Base-by-base conservation (phyloP, 306 rosid genomes). In the Prosopis cineraria region DNA sequence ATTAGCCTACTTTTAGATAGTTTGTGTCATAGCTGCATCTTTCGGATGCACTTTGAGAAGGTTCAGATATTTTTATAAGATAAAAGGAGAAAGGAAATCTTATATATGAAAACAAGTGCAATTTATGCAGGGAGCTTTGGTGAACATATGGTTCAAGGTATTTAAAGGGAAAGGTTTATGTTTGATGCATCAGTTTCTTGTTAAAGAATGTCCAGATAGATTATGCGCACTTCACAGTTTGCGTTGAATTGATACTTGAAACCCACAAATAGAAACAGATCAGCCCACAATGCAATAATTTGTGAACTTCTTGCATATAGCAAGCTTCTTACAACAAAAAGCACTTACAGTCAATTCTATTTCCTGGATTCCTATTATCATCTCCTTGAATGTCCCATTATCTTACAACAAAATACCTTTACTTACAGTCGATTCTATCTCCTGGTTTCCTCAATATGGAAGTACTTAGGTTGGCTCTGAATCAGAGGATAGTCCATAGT, bases 261-360 rank as follows among this genome's bases (percentile, higher is more conserved):
- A 29, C 17, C 11, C 31, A 22, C 7, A 14, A 69, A 45, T 44
- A 68, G 53, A 24, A 41, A 22, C 72, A 6, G 20, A 68, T 24
- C 12, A 37, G 2, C 19, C 24, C 27, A 64, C 45, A 63, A 31
- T 64, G 29, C 70, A 66, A 31, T 40, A 11, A 39, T 67, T 19
- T 12, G 7, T 39, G 0, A 67, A 24, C 16, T 4, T 72, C 66
- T 62, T 62, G 36, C 66, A 16, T 63, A 50, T 2, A 39, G 29
- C 5, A 14, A 47, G 34, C 12, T 41, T 47, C 48, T 40, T 73
- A 65, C 72, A 67, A 71, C 7, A 48, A 13, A 44, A n/a, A n/a
- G n/a, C 25, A 41, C 14, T 63, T 75, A 79, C 74, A 79, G 47
- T 52, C 6, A 5, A 44, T 69, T 43, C 73, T 27, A 25, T 77